phyloP scores from a whole-genome alignment of 1,284 basidiomycete genomes.

The Apiotrichum gracile region DNA sequence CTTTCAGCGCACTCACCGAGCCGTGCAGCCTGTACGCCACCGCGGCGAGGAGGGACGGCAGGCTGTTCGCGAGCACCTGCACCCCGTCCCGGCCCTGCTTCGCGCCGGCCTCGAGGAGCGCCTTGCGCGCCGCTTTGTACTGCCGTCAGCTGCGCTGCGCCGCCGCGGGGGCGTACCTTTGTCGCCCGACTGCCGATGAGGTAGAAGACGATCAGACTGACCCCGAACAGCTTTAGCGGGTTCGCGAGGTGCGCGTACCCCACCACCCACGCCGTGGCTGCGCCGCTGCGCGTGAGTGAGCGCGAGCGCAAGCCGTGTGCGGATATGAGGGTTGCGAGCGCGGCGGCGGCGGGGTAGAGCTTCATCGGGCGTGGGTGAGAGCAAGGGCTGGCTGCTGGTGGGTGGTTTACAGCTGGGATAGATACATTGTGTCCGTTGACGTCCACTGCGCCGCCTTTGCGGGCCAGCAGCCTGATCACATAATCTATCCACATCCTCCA shows the following conservation, averaged over 20 bases:
- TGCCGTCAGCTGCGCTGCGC: conserved; percentile 22
- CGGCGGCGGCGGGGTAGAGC: conserved; percentile 43
- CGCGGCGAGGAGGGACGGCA: conserved; percentile 62
- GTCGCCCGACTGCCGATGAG: conserved; percentile 75
- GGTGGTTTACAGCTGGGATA: no score
- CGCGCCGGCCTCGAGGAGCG: conserved; percentile 69
- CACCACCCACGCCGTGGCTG: conserved; percentile 65
- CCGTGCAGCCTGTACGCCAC: conserved; percentile 57
- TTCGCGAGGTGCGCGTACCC: conserved; percentile 53
- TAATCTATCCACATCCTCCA: no score
- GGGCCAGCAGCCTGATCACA: no score
- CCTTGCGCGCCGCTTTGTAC: conserved; percentile 56
- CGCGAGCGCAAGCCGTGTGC: conserved; percentile 55
- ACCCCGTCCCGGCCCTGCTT: conserved; percentile 61
- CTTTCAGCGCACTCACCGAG: conserved; percentile 13
- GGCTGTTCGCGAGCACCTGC: conserved; percentile 73
- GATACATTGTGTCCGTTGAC: no score
- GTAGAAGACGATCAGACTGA: conserved; percentile 74
- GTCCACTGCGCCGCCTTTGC: no score
- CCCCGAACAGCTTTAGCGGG: conserved; percentile 55
- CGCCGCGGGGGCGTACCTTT: conserved; percentile 70
- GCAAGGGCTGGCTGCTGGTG: no score
- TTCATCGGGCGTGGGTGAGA: background rate
- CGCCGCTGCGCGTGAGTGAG: conserved; percentile 48
- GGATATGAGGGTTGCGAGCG: conserved; percentile 51